These are phyloP conservation scores for Acanthamoeba royreba DNA, from an alignment of 208 protist genomes.

Conservation along the genomic window DNA sequence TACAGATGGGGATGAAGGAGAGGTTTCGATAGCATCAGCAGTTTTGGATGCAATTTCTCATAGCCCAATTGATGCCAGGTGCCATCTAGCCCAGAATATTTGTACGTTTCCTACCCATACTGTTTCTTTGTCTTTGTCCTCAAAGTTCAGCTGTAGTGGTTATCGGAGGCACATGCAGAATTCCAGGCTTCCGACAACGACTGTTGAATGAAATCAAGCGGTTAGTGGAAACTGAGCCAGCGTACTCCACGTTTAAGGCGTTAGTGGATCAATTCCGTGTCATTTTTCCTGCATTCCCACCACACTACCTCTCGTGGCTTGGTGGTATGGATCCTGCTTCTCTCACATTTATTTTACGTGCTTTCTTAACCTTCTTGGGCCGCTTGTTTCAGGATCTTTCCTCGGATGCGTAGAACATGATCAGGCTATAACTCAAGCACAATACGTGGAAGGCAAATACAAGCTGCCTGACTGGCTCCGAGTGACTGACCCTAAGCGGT, in stretches of 20 bases:
- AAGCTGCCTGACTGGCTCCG: background rate
- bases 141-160: background rate
- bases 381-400: background rate
- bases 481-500: background rate
- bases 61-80: background rate
- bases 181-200: background rate
- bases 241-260: background rate
- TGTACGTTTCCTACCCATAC: background rate
- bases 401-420: background rate
- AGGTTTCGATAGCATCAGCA: background rate
- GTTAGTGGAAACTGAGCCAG: background rate
- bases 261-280: background rate
- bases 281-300: background rate
- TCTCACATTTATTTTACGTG: background rate
- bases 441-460: background rate
- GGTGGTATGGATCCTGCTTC: background rate
- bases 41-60: background rate
- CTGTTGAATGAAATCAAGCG: background rate
- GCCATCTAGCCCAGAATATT: background rate
- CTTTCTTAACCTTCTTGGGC: too few species aligned
- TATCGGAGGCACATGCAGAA: background rate
- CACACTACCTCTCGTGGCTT: background rate
- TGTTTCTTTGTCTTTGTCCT: background rate
- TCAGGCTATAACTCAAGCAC: background rate
- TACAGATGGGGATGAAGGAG: background rate